These are phyloP conservation scores for Backusella tarrabulga DNA, from an alignment of 192 early-diverging fungal species.

Conservation along the genomic window DNA sequence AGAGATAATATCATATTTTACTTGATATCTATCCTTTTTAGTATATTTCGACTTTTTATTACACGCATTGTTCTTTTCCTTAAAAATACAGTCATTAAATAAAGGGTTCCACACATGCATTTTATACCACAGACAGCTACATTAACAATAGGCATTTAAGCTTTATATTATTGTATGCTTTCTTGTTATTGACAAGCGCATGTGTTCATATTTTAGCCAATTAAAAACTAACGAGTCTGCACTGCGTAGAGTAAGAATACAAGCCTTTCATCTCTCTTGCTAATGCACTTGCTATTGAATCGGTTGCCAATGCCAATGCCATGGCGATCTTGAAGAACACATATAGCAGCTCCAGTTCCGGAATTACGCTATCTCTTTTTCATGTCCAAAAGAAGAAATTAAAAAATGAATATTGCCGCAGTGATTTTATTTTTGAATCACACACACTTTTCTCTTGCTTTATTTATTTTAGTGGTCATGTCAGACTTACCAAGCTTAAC, in stretches of 20 bases:
- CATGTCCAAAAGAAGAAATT: too few relatives aligned
- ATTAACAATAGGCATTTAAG: not conserved
- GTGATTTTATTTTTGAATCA: not conserved
- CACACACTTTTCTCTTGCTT: not conserved
- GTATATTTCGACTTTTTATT: not conserved
- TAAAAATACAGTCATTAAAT: not conserved
- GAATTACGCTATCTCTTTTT: too few relatives aligned
- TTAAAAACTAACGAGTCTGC: too few relatives aligned
- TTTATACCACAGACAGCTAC: not conserved
- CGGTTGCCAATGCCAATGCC: too few relatives aligned
- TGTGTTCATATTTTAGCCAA: too few relatives aligned
- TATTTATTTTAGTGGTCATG: not conserved
- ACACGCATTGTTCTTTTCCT: not conserved
- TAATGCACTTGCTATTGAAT: not conserved
- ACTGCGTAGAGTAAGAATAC: not conserved
- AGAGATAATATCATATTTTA: not conserved
- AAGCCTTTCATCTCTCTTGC: not conserved
- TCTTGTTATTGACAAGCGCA: too few relatives aligned
- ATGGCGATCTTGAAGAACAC: not conserved
- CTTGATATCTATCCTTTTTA: not conserved
- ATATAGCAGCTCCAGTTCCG: too few relatives aligned
- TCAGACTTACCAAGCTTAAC: slow-evolving; percentile 28
- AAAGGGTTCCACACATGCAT: not conserved
- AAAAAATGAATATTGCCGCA: not conserved
- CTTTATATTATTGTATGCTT: too few relatives aligned